These are phyloP conservation scores for Penicillium cataractarum DNA, from an alignment of 495 filamentous ascomycete species.

Conservation along the genomic window DNA sequence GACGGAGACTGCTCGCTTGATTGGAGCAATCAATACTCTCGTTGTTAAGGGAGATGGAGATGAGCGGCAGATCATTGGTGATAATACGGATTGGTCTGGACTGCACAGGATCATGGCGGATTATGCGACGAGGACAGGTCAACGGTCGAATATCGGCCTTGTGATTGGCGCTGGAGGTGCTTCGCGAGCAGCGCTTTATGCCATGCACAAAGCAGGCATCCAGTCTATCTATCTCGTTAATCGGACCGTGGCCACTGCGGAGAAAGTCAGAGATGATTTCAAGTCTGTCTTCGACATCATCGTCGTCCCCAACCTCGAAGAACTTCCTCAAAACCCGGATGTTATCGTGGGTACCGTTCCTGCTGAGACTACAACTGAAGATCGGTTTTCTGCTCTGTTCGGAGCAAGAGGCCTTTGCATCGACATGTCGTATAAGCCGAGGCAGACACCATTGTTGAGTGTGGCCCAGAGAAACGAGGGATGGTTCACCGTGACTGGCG, in stretches of 20 bases:
- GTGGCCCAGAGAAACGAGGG: slow-evolving; percentile 48
- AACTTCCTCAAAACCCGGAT: slow-evolving; percentile 18
- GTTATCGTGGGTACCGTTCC: slow-evolving; percentile 35
- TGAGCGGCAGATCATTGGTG: slow-evolving; percentile 34
- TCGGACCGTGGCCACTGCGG: slow-evolving; percentile 54
- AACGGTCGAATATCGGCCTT: slow-evolving; percentile 31
- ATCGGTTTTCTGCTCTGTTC: slow-evolving; percentile 26
- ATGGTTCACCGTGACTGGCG: slow-evolving; percentile 68
- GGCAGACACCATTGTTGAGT: slow-evolving; percentile 62
- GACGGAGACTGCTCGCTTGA: slow-evolving; percentile 33
- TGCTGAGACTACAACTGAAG: slow-evolving; percentile 21
- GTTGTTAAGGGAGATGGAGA: slow-evolving; percentile 31
- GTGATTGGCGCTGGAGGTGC: slow-evolving; percentile 52
- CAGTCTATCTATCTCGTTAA: slow-evolving; percentile 66
- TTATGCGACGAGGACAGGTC: slow-evolving; percentile 9
- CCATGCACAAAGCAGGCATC: slow-evolving; percentile 58
- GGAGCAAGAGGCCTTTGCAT: slow-evolving; percentile 26
- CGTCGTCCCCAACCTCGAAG: slow-evolving; percentile 5
- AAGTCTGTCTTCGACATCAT: slow-evolving; percentile 24
- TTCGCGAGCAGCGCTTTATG: slow-evolving; percentile 45
- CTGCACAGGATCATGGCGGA: slow-evolving; percentile 33
- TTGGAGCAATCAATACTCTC: slow-evolving; percentile 52
- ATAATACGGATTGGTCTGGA: slow-evolving; percentile 54
- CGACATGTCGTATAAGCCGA: slow-evolving; percentile 65
- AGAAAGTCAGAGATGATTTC: slow-evolving; percentile 63